A percentile compares a stretch with the other conserved stretches of the same genome.
Conservation (phyloP, 345 rosid species). For the Firmiana major region DNA sequence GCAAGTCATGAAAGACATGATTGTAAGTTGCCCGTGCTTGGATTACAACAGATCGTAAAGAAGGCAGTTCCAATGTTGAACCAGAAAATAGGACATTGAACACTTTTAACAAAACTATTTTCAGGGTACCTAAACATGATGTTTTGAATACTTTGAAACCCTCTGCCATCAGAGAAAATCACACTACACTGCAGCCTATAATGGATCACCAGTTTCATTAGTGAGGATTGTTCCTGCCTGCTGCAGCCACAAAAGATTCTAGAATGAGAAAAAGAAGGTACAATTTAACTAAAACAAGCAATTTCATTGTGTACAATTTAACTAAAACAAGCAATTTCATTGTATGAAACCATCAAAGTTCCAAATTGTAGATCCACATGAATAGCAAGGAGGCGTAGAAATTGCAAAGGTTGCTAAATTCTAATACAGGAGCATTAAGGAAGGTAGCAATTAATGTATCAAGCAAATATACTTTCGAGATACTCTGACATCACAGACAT, state of each 20-base stretch:
- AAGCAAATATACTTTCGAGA: no score
- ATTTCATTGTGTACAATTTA: no score
- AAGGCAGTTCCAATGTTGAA: not conserved
- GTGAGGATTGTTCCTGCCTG: not conserved
- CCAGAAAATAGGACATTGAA: constrained; percentile 1
- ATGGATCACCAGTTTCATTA: not conserved
- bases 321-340: not conserved
- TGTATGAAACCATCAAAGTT: not conserved
- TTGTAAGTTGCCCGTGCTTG: not conserved
- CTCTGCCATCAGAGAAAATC: not conserved
- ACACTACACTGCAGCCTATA: not conserved
- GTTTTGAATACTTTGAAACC: not conserved
- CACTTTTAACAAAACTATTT: not conserved
- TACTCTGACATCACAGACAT: no score
- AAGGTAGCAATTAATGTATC: no score
- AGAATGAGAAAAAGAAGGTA: not conserved
- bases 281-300: not conserved
- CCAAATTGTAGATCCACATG: not conserved
- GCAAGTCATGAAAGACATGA: not conserved
- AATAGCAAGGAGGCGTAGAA: not conserved
- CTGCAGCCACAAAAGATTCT: constrained; percentile 1
- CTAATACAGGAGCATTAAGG: no score
- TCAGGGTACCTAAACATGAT: not conserved
- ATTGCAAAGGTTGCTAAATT: not conserved
- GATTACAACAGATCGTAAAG: not conserved